Evolutionary conservation across 1,284 basidiomycete genomes (phyloP).

Genomic region (Golubevia sp.): DNA sequence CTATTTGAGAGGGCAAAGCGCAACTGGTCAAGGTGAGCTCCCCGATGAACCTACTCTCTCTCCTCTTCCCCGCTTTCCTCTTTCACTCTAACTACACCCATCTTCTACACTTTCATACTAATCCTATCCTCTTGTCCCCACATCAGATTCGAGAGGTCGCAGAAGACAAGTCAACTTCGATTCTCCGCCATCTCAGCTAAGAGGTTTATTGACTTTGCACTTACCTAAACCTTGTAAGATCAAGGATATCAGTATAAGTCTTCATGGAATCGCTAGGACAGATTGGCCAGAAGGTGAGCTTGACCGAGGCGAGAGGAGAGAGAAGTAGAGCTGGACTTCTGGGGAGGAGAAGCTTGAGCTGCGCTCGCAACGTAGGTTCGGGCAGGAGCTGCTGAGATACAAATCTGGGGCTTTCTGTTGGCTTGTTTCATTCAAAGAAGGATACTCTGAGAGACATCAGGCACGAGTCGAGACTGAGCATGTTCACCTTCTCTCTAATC

Average conservation of each 20-base stretch:
- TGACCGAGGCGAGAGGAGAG: slow-evolving; percentile 1
- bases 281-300: slow-evolving; percentile 84
- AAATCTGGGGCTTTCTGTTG: no score
- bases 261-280: slow-evolving; percentile 72
- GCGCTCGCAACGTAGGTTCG: background rate
- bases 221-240: slow-evolving; percentile 83
- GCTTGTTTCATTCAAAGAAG: no score
- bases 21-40: slow-evolving; percentile 21
- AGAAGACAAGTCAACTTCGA: slow-evolving; percentile 54
- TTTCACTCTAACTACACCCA: background rate
- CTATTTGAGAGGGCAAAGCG: slow-evolving; percentile 48
- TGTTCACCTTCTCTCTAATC: background rate
- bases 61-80: background rate
- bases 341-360: no score
- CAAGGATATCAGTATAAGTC: slow-evolving; percentile 78
- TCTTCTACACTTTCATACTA: background rate
- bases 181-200: slow-evolving; percentile 75
- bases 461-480: no score
- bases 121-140: no score
- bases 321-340: no score
- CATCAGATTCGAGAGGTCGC: slow-evolving; percentile 22
- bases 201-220: slow-evolving; percentile 82
- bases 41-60: background rate
- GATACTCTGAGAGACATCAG: no score
- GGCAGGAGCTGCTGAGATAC: slow-evolving; percentile 1